Base-by-base conservation (phyloP, 2,329 filamentous ascomycete genomes). In the Botryotinia convoluta region DNA sequence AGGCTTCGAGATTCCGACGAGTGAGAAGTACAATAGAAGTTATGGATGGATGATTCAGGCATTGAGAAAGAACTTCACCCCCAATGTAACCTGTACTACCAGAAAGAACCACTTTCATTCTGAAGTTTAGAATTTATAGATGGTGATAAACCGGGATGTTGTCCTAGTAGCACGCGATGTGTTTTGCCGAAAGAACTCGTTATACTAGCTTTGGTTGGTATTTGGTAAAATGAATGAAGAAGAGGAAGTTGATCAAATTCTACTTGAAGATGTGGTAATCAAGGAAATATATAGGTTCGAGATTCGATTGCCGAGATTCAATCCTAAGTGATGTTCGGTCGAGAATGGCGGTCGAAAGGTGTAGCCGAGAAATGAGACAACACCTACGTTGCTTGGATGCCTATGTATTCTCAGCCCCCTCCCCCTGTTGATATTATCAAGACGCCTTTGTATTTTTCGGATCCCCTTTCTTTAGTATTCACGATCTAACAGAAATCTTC, bases 71-170 rank as follows among this genome's bases (percentile, higher is more conserved):
- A 45, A 70, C n/a, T 57, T 57, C 68, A 44, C 16, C 12, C 22
- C 54, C 54, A 26, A 70, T 70, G n/a, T 59, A 70, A 1, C 54
- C 54, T 35, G 54, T 62, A 45, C 35, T 45, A 35, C 54, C 68
- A 12, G 68, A 29, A 14, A 62, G 29, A 61, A 70, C 29, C 6
- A 71, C 57, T 39, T 71, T 71, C n/a, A 44, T 71, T 14, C 12
- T 22, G 16, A 39, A 22, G 9, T 20, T 26, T 26, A 9, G 20
- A 18, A 37, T 65, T 26, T 10, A 18, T 26, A 65, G 10, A 7
- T 26, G 62, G 6, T 6, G 16, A 35, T 42, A 35, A 9, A 29
- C 42, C 16, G 39, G 62, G 22, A n/a, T 22, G 29, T 5, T 48
- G 16, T 42, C 3, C 29, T n/a, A 6, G 6, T 48, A 35, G 6